These are phyloP conservation scores for Limnanthes douglasii DNA, from an alignment of 345 rosid genomes.

Conservation along the genomic window DNA sequence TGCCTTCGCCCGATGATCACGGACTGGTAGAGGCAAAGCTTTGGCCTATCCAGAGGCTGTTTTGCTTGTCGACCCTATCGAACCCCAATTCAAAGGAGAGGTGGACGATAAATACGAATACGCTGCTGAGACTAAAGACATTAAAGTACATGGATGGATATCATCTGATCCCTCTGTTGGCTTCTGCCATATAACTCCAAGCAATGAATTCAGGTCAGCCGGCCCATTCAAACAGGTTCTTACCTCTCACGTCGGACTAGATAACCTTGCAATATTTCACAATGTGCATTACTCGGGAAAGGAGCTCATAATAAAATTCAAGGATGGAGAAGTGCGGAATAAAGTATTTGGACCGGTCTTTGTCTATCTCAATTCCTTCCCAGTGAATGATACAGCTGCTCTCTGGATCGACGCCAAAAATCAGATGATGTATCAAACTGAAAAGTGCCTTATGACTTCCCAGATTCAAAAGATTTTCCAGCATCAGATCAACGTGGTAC, in stretches of 20 bases:
- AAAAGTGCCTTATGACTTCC: conserved; percentile 74
- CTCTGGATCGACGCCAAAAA: conserved; percentile 59
- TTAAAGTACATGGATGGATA: conserved; percentile 54
- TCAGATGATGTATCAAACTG: conserved; percentile 36
- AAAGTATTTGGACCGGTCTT: conserved; percentile 64
- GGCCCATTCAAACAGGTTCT: conserved; percentile 31
- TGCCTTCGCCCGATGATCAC: conserved; percentile 64
- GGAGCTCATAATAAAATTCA: conserved; percentile 7
- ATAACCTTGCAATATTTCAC: conserved; percentile 26
- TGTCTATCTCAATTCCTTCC: conserved; percentile 32
- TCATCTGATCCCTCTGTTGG: conserved; percentile 35
- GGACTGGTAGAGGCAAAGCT: conserved; percentile 27
- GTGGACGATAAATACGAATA: conserved; percentile 70
- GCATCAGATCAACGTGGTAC: conserved; percentile 42
- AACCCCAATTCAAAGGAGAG: conserved; percentile 57
- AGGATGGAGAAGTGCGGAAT: conserved; percentile 36
- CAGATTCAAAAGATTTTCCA: conserved; percentile 54
- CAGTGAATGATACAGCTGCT: conserved; percentile 14
- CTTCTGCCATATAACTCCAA: conserved; percentile 49
- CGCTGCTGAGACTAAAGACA: conserved; percentile 40
- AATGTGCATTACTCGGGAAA: conserved; percentile 54
- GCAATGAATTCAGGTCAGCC: conserved; percentile 32
- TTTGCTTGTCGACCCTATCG: conserved; percentile 32
- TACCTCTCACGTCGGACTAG: conserved; percentile 28
- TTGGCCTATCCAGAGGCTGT: conserved; percentile 55